Evolutionary conservation across 2,329 filamentous ascomycete species (phyloP).

Genomic region (Cladosporium oxysporum): DNA sequence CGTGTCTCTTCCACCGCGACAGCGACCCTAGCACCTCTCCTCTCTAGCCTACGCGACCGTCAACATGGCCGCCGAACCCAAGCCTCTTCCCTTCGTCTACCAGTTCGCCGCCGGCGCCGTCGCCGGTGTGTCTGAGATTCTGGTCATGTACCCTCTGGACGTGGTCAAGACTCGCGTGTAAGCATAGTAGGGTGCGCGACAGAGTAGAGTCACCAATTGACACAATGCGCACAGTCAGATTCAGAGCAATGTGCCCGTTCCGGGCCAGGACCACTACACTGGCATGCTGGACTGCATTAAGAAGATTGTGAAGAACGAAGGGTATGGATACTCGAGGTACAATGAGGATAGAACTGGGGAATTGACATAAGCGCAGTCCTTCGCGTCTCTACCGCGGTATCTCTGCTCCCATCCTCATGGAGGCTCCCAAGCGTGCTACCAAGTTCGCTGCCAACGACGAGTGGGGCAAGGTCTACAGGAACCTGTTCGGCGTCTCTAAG

Average conservation of each 20-base stretch:
- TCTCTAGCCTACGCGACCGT: slow-evolving; percentile 21
- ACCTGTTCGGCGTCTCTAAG: slow-evolving; percentile 77
- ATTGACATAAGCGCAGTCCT: slow-evolving; percentile 51
- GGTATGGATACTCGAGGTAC: slow-evolving; percentile 55
- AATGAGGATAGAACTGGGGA: slow-evolving; percentile 4
- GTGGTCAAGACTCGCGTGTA: slow-evolving; percentile 98
- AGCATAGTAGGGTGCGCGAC: slow-evolving; percentile 38
- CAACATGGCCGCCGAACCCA: slow-evolving; percentile 53
- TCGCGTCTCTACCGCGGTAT: slow-evolving; percentile 95
- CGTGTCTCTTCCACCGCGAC: neutral
- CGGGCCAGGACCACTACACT: slow-evolving; percentile 83
- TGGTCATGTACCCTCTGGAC: slow-evolving; percentile 89
- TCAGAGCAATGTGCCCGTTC: slow-evolving; percentile 62
- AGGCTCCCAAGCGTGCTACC: slow-evolving; percentile 90
- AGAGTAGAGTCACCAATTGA: neutral
- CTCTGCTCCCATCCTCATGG: slow-evolving; percentile 94
- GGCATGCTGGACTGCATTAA: slow-evolving; percentile 98
- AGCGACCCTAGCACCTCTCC: slow-evolving; percentile 7
- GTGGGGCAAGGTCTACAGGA: slow-evolving; percentile 94
- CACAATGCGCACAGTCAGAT: slow-evolving; percentile 31
- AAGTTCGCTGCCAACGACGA: slow-evolving; percentile 99
- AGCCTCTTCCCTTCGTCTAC: slow-evolving; percentile 88
- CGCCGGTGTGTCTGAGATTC: slow-evolving; percentile 85
- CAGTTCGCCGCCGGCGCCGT: slow-evolving; percentile 97
- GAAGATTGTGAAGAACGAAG: slow-evolving; percentile 95